Conservation (phyloP, 768 basidiomycete species). For the Psilocybe cyanescens region DNA sequence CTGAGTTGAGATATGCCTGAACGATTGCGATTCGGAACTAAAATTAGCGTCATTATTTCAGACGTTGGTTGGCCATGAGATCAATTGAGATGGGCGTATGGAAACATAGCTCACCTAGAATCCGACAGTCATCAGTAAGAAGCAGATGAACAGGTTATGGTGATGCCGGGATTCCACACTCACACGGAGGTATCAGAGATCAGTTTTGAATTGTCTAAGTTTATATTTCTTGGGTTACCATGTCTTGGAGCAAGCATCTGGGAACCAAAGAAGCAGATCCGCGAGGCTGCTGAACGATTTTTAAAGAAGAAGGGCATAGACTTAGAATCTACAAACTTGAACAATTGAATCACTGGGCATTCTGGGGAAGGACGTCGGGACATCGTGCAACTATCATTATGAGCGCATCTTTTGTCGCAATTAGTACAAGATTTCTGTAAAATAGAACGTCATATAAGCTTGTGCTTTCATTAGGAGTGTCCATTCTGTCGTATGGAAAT, state of each 20-base stretch:
- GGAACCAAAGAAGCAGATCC: background rate
- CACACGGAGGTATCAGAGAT: slow-evolving; percentile 10
- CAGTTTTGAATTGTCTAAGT: background rate
- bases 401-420: background rate
- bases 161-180: slow-evolving; percentile 9
- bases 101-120: slow-evolving; percentile 6
- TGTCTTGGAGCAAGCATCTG: slow-evolving; percentile 1
- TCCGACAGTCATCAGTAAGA: slow-evolving; percentile 10
- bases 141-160: slow-evolving; percentile 14
- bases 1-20: slow-evolving; percentile 10
- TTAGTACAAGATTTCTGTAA: background rate
- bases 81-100: slow-evolving; percentile 15
- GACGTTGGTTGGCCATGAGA: slow-evolving; percentile 13
- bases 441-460: background rate
- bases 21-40: slow-evolving; percentile 12
- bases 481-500: background rate
- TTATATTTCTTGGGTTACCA: background rate
- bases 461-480: background rate
- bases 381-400: background rate
- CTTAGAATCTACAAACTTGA: no score
- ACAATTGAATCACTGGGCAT: background rate
- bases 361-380: background rate
- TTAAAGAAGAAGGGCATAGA: no score
- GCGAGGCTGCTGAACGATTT: no score
- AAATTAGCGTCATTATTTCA: slow-evolving; percentile 12